A percentile compares a stretch with the other conserved stretches of the same genome.
phyloP scores from a whole-genome alignment of 371 early-diverging fungal species.

The Mortierella sp. region DNA sequence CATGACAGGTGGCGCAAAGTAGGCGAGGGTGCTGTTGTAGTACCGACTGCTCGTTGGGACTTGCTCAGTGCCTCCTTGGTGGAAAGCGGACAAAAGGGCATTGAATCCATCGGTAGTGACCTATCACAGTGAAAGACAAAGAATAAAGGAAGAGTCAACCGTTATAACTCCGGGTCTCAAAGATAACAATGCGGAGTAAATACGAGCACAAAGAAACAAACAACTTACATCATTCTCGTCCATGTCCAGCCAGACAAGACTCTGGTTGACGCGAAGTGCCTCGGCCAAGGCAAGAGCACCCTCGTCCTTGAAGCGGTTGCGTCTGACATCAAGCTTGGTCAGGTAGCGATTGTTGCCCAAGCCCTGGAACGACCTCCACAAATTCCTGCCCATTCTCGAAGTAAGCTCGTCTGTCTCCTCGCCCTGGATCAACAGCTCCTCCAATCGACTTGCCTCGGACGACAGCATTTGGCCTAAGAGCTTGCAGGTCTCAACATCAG shows the following conservation, averaged over 20 bases:
- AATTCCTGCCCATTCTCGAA: conserved; percentile 47
- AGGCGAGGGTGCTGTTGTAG: conserved; percentile 46
- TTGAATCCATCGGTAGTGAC: conserved; percentile 50
- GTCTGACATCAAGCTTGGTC: conserved; percentile 51
- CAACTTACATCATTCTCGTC: conserved; percentile 55
- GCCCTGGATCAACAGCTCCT: conserved; percentile 44
- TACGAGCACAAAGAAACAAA: background rate
- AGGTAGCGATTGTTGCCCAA: conserved; percentile 43
- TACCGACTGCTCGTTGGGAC: conserved; percentile 47
- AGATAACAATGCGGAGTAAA: background rate
- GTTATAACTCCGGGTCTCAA: background rate
- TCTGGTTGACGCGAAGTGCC: conserved; percentile 50
- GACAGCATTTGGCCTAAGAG: conserved; percentile 50
- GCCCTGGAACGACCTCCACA: conserved; percentile 54
- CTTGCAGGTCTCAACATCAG: conserved; percentile 56
- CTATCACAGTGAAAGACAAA: background rate
- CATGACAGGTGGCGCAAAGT: conserved; percentile 39
- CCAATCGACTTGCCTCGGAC: conserved; percentile 40
- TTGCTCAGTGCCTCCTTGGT: conserved; percentile 56
- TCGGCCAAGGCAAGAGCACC: conserved; percentile 53
- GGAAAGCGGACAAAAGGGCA: conserved; percentile 53
- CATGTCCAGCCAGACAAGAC: conserved; percentile 52
- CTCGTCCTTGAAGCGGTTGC: conserved; percentile 54
- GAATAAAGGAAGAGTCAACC: background rate
- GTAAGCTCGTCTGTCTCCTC: conserved; percentile 49